These are phyloP conservation scores for Volvariella surrecta DNA, from an alignment of 1,284 basidiomycete species.

Conservation along the genomic window DNA sequence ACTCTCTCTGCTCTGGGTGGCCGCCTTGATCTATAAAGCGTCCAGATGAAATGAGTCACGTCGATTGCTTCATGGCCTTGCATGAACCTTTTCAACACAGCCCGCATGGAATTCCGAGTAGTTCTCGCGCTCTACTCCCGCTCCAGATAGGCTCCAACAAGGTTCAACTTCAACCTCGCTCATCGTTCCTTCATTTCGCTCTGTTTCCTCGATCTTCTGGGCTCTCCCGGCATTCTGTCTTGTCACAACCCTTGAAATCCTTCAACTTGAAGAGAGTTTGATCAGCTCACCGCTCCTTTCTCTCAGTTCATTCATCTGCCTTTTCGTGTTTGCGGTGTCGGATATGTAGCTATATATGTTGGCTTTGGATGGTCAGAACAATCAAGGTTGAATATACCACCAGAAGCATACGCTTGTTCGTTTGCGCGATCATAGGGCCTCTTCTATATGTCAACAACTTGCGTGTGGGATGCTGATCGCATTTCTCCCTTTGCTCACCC, in stretches of 20 bases:
- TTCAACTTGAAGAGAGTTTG: neutral
- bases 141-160: neutral
- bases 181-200: neutral
- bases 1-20: constrained; percentile 43
- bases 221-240: neutral
- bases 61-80: neutral
- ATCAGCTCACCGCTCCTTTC: neutral
- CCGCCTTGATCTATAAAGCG: constrained; percentile 10
- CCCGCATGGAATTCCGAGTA: neutral
- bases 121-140: neutral
- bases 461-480: too few species aligned
- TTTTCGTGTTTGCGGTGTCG: neutral
- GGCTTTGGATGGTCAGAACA: neutral
- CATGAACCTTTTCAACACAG: neutral
- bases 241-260: neutral
- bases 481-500: too few species aligned
- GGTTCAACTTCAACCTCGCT: neutral
- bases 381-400: neutral
- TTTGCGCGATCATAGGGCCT: neutral
- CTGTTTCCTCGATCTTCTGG: neutral
- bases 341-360: neutral
- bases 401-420: neutral
- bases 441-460: neutral
- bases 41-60: neutral
- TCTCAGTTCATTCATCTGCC: neutral